These are phyloP conservation scores for Exophiala alcalophila DNA, from an alignment of 2,329 filamentous ascomycete genomes.

Conservation along the genomic window DNA sequence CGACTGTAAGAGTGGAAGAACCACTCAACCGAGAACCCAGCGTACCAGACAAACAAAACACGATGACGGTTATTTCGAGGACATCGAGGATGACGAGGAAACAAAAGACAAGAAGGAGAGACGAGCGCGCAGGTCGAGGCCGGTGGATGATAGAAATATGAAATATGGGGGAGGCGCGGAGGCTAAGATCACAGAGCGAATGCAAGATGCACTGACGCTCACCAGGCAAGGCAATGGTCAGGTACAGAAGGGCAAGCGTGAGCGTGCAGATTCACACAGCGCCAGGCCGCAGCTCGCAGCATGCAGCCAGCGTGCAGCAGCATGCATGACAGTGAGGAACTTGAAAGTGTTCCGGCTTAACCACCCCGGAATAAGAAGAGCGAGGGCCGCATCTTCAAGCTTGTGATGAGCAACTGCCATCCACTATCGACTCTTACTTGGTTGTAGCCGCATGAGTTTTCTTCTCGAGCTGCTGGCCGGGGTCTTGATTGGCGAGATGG, in stretches of 20 bases:
- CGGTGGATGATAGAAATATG: slow-evolving; percentile 22
- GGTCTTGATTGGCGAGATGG: slow-evolving; percentile 16
- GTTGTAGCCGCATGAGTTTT: slow-evolving; percentile 23
- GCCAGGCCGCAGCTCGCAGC: slow-evolving; percentile 21
- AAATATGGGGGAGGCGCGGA: slow-evolving; percentile 23
- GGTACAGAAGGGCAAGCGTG: slow-evolving; percentile 12
- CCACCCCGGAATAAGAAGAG: slow-evolving; percentile 24
- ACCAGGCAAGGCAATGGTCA: too few species aligned
- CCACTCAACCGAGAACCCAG: slow-evolving; percentile 23
- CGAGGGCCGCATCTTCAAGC: too few species aligned
- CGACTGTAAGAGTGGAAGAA: slow-evolving; percentile 30
- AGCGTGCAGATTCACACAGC: slow-evolving; percentile 15
- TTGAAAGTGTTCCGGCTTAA: slow-evolving; percentile 26
- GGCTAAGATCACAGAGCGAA: slow-evolving; percentile 6
- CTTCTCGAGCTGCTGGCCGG: background rate
- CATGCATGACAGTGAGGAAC: slow-evolving; percentile 22
- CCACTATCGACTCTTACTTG: slow-evolving; percentile 16
- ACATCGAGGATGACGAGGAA: slow-evolving; percentile 22
- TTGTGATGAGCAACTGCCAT: slow-evolving; percentile 27
- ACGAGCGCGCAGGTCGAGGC: slow-evolving; percentile 21
- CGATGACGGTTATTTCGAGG: slow-evolving; percentile 23
- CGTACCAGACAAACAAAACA: slow-evolving; percentile 21
- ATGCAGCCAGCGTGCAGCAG: too few species aligned
- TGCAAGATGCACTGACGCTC: slow-evolving; percentile 1
- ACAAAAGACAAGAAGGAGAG: slow-evolving; percentile 25